Conservation (phyloP, 2,329 filamentous ascomycete species). For the Pyricularia pennisetigena region DNA sequence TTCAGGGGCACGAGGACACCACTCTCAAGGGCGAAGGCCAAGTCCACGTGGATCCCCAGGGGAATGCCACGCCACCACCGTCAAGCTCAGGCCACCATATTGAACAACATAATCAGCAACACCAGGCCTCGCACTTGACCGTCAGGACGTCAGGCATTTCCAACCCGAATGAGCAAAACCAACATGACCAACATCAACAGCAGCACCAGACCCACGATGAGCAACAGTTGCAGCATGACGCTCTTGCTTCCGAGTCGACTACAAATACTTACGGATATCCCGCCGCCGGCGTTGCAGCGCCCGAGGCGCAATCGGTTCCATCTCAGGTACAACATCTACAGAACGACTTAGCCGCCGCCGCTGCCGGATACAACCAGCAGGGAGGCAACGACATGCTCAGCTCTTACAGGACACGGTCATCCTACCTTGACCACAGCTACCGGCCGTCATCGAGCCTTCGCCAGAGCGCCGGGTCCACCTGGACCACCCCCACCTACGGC, state of each 20-base stretch:
- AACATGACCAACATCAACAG: constrained; percentile 7
- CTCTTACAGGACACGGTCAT: constrained; percentile 38
- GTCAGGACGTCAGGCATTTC: constrained; percentile 19
- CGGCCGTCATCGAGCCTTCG: constrained; percentile 22
- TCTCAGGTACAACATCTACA: constrained; percentile 22
- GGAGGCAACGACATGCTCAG: constrained; percentile 42
- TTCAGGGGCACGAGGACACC: constrained; percentile 20
- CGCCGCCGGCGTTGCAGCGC: constrained; percentile 37
- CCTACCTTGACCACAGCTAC: constrained; percentile 38
- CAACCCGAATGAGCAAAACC: constrained; percentile 17
- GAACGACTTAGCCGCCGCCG: constrained; percentile 16
- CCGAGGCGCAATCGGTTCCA: constrained; percentile 14
- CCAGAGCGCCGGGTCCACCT: constrained; percentile 25
- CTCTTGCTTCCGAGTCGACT: constrained; percentile 28
- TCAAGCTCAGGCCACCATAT: constrained; percentile 1
- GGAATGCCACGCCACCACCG: background rate
- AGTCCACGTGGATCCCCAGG: constrained; percentile 29
- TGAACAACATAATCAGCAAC: background rate
- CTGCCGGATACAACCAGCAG: constrained; percentile 26
- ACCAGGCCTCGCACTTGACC: constrained; percentile 20
- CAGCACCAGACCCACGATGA: constrained; percentile 2
- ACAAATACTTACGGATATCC: constrained; percentile 47
- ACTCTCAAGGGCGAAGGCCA: constrained; percentile 33
- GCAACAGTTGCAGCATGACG: background rate
- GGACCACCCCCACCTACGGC: constrained; percentile 30